phyloP scores from a whole-genome alignment of 1,284 basidiomycete species.

The Moesziomyces sp. region DNA sequence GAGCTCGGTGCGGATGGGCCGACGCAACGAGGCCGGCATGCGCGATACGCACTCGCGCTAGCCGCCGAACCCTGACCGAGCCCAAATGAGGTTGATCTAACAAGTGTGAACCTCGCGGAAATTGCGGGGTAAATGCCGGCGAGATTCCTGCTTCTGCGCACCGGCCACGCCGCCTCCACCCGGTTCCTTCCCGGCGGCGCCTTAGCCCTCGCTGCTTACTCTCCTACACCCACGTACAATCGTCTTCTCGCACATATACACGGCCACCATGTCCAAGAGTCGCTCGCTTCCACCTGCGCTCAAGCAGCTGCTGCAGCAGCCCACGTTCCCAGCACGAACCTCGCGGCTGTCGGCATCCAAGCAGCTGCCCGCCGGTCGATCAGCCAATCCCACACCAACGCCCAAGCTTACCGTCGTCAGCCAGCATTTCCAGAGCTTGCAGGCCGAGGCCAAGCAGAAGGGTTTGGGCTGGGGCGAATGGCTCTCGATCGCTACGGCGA shows the following conservation, averaged over 20 bases:
- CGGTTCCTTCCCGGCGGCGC: too few species aligned
- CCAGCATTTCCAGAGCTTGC: slow-evolving; percentile 71
- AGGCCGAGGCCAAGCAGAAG: slow-evolving; percentile 74
- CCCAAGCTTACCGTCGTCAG: slow-evolving; percentile 75
- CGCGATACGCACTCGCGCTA: slow-evolving; percentile 15
- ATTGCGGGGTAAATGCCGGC: slow-evolving; percentile 3
- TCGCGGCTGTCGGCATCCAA: slow-evolving; percentile 68
- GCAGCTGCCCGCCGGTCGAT: slow-evolving; percentile 47
- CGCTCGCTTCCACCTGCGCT: slow-evolving; percentile 69
- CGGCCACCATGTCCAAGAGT: slow-evolving; percentile 36
- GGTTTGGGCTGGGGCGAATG: slow-evolving; percentile 79
- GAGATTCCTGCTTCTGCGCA: not conserved
- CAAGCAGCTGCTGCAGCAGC: slow-evolving; percentile 79
- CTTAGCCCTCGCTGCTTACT: too few species aligned
- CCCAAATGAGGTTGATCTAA: not conserved
- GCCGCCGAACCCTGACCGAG: not conserved
- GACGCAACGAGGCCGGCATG: not conserved
- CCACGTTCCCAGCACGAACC: slow-evolving; percentile 75
- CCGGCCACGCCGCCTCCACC: too few species aligned
- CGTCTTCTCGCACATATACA: not conserved
- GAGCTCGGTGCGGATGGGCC: not conserved
- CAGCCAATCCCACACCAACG: slow-evolving; percentile 75
- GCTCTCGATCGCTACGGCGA: slow-evolving; percentile 86
- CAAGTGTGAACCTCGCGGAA: not conserved
- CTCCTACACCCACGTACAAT: too few species aligned